Evolutionary conservation across 1,284 basidiomycete genomes (phyloP), one percentile per base, ranked within the genome.

Genomic region (Malassezia slooffiae): DNA sequence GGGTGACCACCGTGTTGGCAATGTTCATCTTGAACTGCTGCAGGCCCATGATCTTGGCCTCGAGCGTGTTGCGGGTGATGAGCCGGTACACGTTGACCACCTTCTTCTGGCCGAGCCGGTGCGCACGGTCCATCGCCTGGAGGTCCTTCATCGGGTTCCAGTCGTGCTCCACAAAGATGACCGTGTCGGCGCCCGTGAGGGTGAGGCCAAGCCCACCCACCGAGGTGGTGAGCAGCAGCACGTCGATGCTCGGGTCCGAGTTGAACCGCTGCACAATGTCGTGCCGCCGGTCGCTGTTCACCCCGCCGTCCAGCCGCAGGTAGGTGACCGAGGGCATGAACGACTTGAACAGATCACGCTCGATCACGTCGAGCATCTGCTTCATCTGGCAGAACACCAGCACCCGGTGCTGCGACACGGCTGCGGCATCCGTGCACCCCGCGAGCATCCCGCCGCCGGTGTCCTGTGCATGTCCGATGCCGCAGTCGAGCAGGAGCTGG

Each of bases 101-200:
- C 72, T 90, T 89, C 75, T 95, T 97, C 74, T 99, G 93, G 4
- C 93, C 93, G 22, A 97, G 82, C 43, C 93, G 82, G 73, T 97
- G 93, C 1, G 93, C 93, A 43, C 93, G 80, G 70, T 97, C 93
- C 93, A 99, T 99, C 5, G 93, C 93, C 70, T 99, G 93, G 10
- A 97, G 74, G 73, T 99, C 93, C 71, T 96, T 96, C 89, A 93
- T 95, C 15, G 93, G 93, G 70, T 99, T 99, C 93, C 93, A 97
- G 70, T 99, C 93, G 70, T 97, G 93, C 70, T 99, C 93, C 36
- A 97, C 88, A 62, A 99, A 97, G 54, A 99, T 95, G 55, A 99
- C 93, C 1, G 93, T 97, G 70, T 97, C 93, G 8, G 93, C 93
- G 19, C 93, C 91, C 0, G 93, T 99, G 55, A 99, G 74, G 16